Evolutionary conservation across 495 filamentous ascomycete species (phyloP), one percentile per base, ranked within the genome.

Genomic region (Hyaloscypha bicolor): DNA sequence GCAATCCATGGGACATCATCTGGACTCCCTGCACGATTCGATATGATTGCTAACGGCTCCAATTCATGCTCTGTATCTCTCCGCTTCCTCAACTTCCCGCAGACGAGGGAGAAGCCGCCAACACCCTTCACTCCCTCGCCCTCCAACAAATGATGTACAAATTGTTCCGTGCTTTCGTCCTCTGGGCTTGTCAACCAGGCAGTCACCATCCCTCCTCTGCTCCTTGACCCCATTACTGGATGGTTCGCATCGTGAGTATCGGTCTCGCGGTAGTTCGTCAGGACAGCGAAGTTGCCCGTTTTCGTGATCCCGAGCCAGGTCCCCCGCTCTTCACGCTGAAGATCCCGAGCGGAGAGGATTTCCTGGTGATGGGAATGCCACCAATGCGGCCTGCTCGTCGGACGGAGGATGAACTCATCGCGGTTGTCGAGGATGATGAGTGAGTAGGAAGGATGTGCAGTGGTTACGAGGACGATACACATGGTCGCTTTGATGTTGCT

Each of bases 301-400:
- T 83, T 87, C 48, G 93, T 97, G 68, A 99, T 84, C 33, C 93
- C 95, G 63, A 98, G 87, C 95, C 96, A 99, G 55, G 96, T 98
- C 30, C 95, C 95, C 60, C 79, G 79, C 68, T 86, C 83, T 60
- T 75, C 77, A 22, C 84, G 77, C 63, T 85, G 80, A 19, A 85
- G 73, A 68, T 85, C 83, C 62, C 79, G 75, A 59, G 83, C 76
- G 33, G 81, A 85, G 48, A 86, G 79, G 64, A 86, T 76, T 55
- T 83, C 64, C 64, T 76, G 69, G 22, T 66, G 60, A 11, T 76
- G 75, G 3, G 76, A 81, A 29, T 69, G 85, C 95, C 95, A 99
- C 90, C 91, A 97, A 69, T 89, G 82, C 65, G 90, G 92, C 30
- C 85, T 81, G 57, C 88, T 88, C 19, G 95, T 99, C 60, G 95